Conservation (phyloP, 805 yeast species). For the Candida insectorum region DNA sequence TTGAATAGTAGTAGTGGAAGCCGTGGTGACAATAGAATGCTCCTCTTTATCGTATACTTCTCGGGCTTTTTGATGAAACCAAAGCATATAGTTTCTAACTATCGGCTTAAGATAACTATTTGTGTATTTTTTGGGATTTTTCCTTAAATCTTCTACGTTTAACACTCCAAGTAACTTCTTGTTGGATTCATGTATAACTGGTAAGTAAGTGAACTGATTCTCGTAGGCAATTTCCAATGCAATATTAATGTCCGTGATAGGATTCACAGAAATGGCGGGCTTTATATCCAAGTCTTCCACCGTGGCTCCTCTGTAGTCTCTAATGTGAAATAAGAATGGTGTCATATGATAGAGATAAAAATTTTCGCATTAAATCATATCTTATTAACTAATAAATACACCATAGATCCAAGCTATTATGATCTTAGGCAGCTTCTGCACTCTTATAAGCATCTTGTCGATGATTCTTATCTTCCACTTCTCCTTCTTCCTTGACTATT, state of each 20-base stretch:
- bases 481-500: constrained; percentile 61
- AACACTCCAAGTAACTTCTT: constrained; percentile 48
- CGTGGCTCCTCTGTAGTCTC: constrained; percentile 49
- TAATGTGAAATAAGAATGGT: constrained; percentile 22
- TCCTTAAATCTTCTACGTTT: constrained; percentile 41
- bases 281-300: constrained; percentile 58
- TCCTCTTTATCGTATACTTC: constrained; percentile 27
- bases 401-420: no score
- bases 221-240: constrained; percentile 58
- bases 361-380: no score
- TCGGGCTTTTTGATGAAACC: constrained; percentile 39
- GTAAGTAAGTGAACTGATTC: constrained; percentile 50
- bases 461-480: constrained; percentile 25
- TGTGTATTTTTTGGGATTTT: constrained; percentile 20
- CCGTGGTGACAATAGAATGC: constrained; percentile 1
- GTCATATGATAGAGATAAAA: no score
- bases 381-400: no score
- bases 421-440: constrained; percentile 38
- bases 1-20: constrained; percentile 24
- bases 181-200: constrained; percentile 47
- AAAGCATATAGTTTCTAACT: constrained; percentile 36
- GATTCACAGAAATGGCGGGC: constrained; percentile 54
- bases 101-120: constrained; percentile 22
- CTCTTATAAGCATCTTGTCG: constrained; percentile 20
- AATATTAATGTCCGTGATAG: constrained; percentile 42